Conservation (phyloP, 352 stramenopile species). For the Phytophthora boehmeriae region DNA sequence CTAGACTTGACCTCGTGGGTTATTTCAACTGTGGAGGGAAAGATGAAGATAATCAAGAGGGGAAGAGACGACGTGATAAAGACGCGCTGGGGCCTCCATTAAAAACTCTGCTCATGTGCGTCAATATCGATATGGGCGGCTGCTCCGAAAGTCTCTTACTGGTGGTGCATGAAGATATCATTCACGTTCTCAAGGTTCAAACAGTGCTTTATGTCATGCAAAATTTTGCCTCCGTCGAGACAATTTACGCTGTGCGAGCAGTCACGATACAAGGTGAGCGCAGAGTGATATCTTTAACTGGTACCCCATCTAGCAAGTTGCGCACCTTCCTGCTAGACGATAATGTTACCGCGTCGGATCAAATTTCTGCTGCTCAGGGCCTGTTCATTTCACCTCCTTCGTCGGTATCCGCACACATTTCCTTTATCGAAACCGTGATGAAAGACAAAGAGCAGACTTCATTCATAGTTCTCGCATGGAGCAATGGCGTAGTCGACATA, state of each 20-base stretch:
- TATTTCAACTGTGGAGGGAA: constrained; percentile 27
- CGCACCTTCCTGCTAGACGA: constrained; percentile 22
- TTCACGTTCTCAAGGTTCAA: constrained; percentile 78
- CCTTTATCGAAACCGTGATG: constrained; percentile 26
- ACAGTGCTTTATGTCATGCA: constrained; percentile 43
- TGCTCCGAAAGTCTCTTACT: constrained; percentile 61
- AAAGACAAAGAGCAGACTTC: constrained; percentile 5
- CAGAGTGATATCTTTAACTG: constrained; percentile 30
- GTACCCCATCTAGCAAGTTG: constrained; percentile 24
- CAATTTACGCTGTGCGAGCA: constrained; percentile 24
- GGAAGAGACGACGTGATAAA: constrained; percentile 22
- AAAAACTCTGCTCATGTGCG: constrained; percentile 39
- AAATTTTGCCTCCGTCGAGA: constrained; percentile 23
- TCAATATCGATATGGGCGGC: constrained; percentile 56
- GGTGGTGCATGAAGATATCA: constrained; percentile 51
- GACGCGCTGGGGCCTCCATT: constrained; percentile 18
- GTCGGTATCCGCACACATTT: constrained; percentile 10
- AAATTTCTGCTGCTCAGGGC: constrained; percentile 1
- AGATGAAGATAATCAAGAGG: constrained; percentile 17
- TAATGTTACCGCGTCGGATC: background rate
- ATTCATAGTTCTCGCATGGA: constrained; percentile 60
- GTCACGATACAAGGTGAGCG: constrained; percentile 9
- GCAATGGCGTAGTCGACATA: constrained; percentile 50
- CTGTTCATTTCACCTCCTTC: constrained; percentile 22
- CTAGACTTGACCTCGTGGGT: constrained; percentile 37